phyloP scores from a whole-genome alignment of 106 monocot genomes.

The Amphibolis antarctica region DNA sequence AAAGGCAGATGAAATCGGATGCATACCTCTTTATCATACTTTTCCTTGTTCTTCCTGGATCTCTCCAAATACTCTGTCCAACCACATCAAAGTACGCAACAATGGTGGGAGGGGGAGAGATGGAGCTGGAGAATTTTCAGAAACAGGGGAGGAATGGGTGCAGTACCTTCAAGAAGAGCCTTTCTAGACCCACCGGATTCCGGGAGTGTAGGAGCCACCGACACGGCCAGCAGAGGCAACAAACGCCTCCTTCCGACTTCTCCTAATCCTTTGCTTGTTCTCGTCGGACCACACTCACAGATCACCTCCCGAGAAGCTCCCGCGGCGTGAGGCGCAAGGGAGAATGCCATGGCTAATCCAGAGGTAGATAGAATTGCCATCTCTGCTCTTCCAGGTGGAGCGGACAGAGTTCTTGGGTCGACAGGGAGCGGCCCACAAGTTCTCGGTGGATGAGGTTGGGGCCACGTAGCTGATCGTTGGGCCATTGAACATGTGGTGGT shows the following conservation, averaged over 20 bases:
- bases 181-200: slow-evolving; percentile 38
- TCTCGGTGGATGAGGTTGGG: neutral
- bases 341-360: slow-evolving; percentile 2
- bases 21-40: slow-evolving; percentile 74
- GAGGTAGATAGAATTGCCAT: neutral
- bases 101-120: neutral
- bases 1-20: neutral
- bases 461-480: too few species aligned
- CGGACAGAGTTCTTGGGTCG: neutral
- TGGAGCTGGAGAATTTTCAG: neutral
- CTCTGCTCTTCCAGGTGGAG: neutral
- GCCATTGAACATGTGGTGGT: too few species aligned
- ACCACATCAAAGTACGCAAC: neutral
- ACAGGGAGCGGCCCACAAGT: neutral
- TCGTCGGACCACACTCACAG: neutral
- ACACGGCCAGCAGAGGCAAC: slow-evolving; percentile 18
- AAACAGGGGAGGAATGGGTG: neutral
- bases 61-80: slow-evolving; percentile 58
- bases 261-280: neutral
- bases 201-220: slow-evolving; percentile 20
- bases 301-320: neutral
- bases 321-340: neutral
- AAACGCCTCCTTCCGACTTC: slow-evolving; percentile 31
- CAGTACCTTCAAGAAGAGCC: slow-evolving; percentile 48
- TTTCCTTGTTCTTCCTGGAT: slow-evolving; percentile 70